Percentiles rank a stretch among this genome's conserved stretches.
Conservation (phyloP, 768 basidiomycete genomes). For the Crepidotus variabilis region DNA sequence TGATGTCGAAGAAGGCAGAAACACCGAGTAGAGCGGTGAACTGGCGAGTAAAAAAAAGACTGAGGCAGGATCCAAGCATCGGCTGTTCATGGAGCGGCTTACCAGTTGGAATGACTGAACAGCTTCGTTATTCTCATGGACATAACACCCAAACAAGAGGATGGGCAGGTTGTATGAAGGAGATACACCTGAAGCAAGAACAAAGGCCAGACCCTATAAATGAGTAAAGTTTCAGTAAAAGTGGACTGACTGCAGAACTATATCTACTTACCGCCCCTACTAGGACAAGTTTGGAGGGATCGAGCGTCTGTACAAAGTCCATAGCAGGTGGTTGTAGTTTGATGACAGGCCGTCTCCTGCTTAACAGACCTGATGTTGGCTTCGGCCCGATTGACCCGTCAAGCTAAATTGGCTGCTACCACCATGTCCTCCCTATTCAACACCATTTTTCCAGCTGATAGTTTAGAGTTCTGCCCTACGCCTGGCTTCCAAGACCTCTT, state of each 20-base stretch:
- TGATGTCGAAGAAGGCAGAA: slow-evolving; percentile 65
- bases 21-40: slow-evolving; percentile 60
- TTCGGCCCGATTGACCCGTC: neutral
- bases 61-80: neutral
- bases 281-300: slow-evolving; percentile 67
- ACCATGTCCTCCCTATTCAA: slow-evolving; percentile 28
- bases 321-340: slow-evolving; percentile 20
- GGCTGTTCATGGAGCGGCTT: slow-evolving; percentile 16
- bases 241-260: neutral
- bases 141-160: slow-evolving; percentile 74
- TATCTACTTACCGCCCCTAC: slow-evolving; percentile 50
- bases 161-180: slow-evolving; percentile 81
- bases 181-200: slow-evolving; percentile 48
- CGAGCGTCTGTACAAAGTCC: slow-evolving; percentile 71
- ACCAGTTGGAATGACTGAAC: slow-evolving; percentile 64
- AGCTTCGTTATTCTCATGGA: slow-evolving; percentile 65
- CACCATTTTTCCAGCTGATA: slow-evolving; percentile 84
- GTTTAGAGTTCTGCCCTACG: slow-evolving; percentile 87
- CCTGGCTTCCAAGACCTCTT: slow-evolving; percentile 57
- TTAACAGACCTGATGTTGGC: slow-evolving; percentile 9
- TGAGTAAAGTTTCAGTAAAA: neutral
- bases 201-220: slow-evolving; percentile 59
- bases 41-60: slow-evolving; percentile 32
- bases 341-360: neutral
- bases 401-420: neutral